Evolutionary conservation across 2,329 filamentous ascomycete species (phyloP), one percentile per base, ranked within the genome.

Genomic region (Fusarium agapanthi): DNA sequence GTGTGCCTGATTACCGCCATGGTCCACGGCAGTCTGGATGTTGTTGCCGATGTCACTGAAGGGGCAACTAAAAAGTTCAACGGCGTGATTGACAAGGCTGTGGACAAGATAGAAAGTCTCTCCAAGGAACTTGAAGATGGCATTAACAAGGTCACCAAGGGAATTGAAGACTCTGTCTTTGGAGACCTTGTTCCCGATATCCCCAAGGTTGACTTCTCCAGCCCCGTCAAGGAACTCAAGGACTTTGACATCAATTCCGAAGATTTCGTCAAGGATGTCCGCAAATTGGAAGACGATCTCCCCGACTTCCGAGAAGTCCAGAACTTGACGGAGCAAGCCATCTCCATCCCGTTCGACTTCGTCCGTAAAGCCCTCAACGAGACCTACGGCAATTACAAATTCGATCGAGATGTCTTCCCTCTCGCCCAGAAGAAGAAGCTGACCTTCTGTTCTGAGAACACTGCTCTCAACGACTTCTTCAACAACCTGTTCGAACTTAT

Each of bases 1-100:
- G 88, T 94, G 73, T 99, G 96, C 79, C 88, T 99, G 58, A 93
- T 97, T 79, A 93, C 93, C 35, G 89, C 97, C 71, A 91, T 94
- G 53, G 88, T 98, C 62, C 89, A 92, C 71, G 94, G 94, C 70
- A 93, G 91, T 76, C 85, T 98, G 57, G 90, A 94, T 57, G 90
- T 91, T 48, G 93, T 87, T 10, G 83, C 86, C 18, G 81, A 87
- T 56, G 81, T 84, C 16, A 85, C 89, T 66, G 85, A 89, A 74
- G 81, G 86, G n/a, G 86, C 84, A 16, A 87, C 88, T 47, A 80
- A 85, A 47, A 81, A 80, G 15, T 85, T 90, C 76, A 84, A 85
- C 68, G 75, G 78, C 34, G 87, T 88, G 45, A 84, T 90, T 38
- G 82, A 86, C 66, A 82, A 82, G 22, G 90, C 95, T 62, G 84